Evolutionary conservation across 176 grass and related monocot species (phyloP), one percentile per base, ranked within the genome.

Genomic region (Chrysopogon serrulatus): DNA sequence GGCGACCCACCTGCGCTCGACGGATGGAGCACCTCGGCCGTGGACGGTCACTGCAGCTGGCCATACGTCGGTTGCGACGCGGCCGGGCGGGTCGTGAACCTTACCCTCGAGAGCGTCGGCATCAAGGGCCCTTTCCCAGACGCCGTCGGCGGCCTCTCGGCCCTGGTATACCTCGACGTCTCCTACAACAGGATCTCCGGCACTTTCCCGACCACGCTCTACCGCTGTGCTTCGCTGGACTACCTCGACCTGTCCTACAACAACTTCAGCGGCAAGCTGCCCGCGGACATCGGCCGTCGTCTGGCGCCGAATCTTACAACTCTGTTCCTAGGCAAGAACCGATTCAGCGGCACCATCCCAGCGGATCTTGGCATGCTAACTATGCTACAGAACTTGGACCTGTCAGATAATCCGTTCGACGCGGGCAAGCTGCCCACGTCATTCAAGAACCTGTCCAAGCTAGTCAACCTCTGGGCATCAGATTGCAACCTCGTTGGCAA

Each of bases 111-210:
- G 0, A n/a, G 6, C 39, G 2, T 41, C 17, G n/a, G 45, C 49
- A 23, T 97, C 78, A 0, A 18, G n/a, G 77, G 65, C 28, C 79
- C 36, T 4, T 45, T 94, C 47, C 86, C 92, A 18, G 51, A 68
- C 56, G 84, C 88, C 74, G 23, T 98, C 68, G 85, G 86, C 69
- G 4, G 33, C 19, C 88, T 98, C 78, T 33, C 41, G 5, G 65
- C 16, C 9, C 89, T 98, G 28, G 45, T 77, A 4, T 4, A 17
- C 76, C 88, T 98, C 68, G n/a, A 90, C 84, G 26, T 98, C 44
- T 71, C 16, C 21, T 21, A 59, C 88, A 94, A 94, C 86, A 12
- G 2, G 37, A 76, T 97, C 87, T 48, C 2, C 13, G 70, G 70
- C 6, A 0, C 17, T 42, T 92, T 94, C 88, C 90, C 92, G 5